phyloP scores from a whole-genome alignment of 2,329 filamentous ascomycete species.

The Aspergillus ochraceoroseus region DNA sequence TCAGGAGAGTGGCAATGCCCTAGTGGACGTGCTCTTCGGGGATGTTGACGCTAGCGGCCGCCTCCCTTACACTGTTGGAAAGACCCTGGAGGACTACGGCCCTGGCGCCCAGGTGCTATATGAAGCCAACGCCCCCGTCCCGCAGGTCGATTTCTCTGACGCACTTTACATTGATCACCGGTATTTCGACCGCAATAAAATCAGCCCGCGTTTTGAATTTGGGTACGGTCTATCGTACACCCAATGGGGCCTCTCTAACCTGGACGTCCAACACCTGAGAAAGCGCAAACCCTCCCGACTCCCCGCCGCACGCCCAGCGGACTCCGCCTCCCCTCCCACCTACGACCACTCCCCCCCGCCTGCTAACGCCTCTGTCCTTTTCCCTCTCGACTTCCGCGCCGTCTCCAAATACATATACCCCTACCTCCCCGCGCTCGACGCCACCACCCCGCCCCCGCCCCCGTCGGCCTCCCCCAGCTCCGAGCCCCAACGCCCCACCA shows the following conservation, averaged over 20 bases:
- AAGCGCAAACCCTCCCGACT: slow-evolving; percentile 44
- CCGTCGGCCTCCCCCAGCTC: slow-evolving; percentile 44
- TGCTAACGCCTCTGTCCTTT: slow-evolving; percentile 51
- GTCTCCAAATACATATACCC: slow-evolving; percentile 70
- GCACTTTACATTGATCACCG: slow-evolving; percentile 87
- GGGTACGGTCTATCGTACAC: slow-evolving; percentile 83
- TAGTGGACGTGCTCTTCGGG: slow-evolving; percentile 75
- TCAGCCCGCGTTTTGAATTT: slow-evolving; percentile 76
- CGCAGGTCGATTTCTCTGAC: slow-evolving; percentile 78
- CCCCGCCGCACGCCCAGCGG: slow-evolving; percentile 41
- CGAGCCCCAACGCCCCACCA: slow-evolving; percentile 36
- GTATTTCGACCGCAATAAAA: slow-evolving; percentile 71
- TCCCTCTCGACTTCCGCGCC: slow-evolving; percentile 56
- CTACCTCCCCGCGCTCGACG: slow-evolving; percentile 54
- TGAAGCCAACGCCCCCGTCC: slow-evolving; percentile 62
- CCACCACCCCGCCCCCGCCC: slow-evolving; percentile 38
- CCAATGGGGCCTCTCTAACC: slow-evolving; percentile 58
- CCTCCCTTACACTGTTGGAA: slow-evolving; percentile 81
- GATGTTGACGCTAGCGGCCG: slow-evolving; percentile 73
- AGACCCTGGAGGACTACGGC: slow-evolving; percentile 69
- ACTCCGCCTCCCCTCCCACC: slow-evolving; percentile 47
- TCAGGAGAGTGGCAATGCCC: slow-evolving; percentile 77
- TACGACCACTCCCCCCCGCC: slow-evolving; percentile 55
- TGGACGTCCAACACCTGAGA: slow-evolving; percentile 47
- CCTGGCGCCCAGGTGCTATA: slow-evolving; percentile 65